Conservation (phyloP, 768 basidiomycete genomes). For the Hygrocybe coccinea region DNA sequence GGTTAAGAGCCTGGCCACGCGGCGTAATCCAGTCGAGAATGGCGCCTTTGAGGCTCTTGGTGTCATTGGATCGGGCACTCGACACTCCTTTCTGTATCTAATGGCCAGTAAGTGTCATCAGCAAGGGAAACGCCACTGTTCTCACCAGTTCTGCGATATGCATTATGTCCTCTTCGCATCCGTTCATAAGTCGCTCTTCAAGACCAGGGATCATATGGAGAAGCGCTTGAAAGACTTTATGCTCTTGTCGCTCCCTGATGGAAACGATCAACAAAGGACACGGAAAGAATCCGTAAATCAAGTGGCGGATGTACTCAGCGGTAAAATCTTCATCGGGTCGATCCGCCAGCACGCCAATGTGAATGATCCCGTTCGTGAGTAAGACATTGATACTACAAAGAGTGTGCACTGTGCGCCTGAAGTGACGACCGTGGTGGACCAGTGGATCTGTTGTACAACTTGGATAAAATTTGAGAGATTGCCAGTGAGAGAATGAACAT, state of each 20-base stretch:
- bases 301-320: conserved; percentile 5
- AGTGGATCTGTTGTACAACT: conserved; percentile 16
- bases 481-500: too few species aligned
- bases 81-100: conserved; percentile 16
- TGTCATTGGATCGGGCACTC: too few species aligned
- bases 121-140: background rate
- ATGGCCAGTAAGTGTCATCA: background rate
- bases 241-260: conserved; percentile 12
- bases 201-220: conserved; percentile 14
- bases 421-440: conserved; percentile 20
- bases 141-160: conserved; percentile 16
- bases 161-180: conserved; percentile 13
- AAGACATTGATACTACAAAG: conserved; percentile 19
- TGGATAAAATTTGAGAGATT: too few species aligned
- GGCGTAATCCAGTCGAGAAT: conserved; percentile 19
- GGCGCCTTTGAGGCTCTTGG: conserved; percentile 6
- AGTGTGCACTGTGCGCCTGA: conserved; percentile 16
- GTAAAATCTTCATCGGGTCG: conserved; percentile 1
- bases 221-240: conserved; percentile 12
- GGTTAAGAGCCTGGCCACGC: conserved; percentile 2
- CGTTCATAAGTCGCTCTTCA: conserved; percentile 11
- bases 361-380: conserved; percentile 14
- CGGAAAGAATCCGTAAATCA: background rate
- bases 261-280: background rate
- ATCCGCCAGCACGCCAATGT: conserved; percentile 6